Conservation (phyloP, 305 asterid genomes). For the Petunia hybrid region DNA sequence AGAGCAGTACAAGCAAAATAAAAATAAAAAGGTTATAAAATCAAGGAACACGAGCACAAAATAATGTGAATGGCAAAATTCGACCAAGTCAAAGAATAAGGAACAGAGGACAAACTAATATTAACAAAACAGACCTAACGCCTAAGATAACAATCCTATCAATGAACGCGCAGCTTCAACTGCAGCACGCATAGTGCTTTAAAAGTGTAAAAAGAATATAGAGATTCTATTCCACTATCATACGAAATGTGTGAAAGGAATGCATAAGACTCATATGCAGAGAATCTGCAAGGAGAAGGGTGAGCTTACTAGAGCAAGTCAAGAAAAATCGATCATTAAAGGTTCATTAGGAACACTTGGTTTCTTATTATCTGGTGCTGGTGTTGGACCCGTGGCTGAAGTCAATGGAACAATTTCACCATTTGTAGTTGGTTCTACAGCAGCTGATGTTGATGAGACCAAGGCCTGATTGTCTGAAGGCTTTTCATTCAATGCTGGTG, state of each 20-base stretch:
- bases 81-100: constrained; percentile 26
- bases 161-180: constrained; percentile 23
- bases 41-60: constrained; percentile 24
- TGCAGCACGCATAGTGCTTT: not conserved
- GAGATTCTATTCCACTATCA: constrained; percentile 14
- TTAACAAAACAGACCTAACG: constrained; percentile 10
- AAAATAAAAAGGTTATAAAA: constrained; percentile 7
- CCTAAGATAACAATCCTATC: constrained; percentile 15
- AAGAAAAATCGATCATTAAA: constrained; percentile 77
- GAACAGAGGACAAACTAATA: constrained; percentile 15
- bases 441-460: constrained; percentile 40
- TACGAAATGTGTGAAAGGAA: constrained; percentile 2
- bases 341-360: constrained; percentile 53
- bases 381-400: constrained; percentile 40
- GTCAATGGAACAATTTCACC: constrained; percentile 48
- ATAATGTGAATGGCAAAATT: constrained; percentile 13
- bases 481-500: constrained; percentile 42
- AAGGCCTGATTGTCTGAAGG: constrained; percentile 48
- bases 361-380: constrained; percentile 45
- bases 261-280: not conserved
- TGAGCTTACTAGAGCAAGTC: constrained; percentile 32
- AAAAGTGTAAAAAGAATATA: not conserved
- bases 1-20: not conserved
- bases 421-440: constrained; percentile 44
- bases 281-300: not conserved